Evolutionary conservation across 2,329 filamentous ascomycete genomes (phyloP).

Genomic region (Aspergillus brasiliensis): DNA sequence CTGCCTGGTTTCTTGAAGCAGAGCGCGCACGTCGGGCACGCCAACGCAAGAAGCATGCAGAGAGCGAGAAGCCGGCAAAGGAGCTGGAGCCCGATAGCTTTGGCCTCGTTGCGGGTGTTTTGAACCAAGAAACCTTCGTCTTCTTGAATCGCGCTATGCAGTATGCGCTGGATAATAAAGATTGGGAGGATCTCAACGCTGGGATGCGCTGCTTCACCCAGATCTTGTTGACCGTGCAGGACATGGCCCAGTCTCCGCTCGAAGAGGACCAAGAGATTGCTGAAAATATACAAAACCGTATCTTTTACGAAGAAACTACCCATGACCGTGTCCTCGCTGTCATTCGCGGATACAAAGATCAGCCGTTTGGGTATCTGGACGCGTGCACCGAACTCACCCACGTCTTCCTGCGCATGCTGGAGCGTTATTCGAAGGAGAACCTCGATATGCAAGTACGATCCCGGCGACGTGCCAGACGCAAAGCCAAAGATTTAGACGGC

Average conservation of each 20-base stretch:
- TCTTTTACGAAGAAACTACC: constrained; percentile 97
- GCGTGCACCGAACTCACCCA: constrained; percentile 87
- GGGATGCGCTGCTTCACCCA: constrained; percentile 95
- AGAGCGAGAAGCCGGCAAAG: constrained; percentile 49
- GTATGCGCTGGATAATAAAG: constrained; percentile 75
- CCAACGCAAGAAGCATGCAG: constrained; percentile 57
- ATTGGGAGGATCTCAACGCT: constrained; percentile 82
- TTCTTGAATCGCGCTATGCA: constrained; percentile 83
- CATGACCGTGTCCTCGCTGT: constrained; percentile 85
- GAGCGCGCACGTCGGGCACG: constrained; percentile 71
- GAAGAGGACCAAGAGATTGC: constrained; percentile 98
- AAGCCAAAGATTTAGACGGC: constrained; percentile 58
- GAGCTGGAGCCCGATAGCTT: constrained; percentile 72
- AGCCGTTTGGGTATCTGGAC: constrained; percentile 91
- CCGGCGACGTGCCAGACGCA: constrained; percentile 70
- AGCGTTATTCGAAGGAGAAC: constrained; percentile 93
- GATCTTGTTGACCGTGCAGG: constrained; percentile 86
- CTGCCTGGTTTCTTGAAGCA: constrained; percentile 89
- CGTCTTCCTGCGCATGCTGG: constrained; percentile 87
- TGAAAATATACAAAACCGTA: constrained; percentile 91
- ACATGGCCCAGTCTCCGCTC: constrained; percentile 79
- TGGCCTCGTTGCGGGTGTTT: constrained; percentile 80
- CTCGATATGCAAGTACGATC: constrained; percentile 90
- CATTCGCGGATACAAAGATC: constrained; percentile 83
- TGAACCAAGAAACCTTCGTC: constrained; percentile 95